Conservation (phyloP, 2,329 filamentous ascomycete species). For the Xylariaceae sp. region DNA sequence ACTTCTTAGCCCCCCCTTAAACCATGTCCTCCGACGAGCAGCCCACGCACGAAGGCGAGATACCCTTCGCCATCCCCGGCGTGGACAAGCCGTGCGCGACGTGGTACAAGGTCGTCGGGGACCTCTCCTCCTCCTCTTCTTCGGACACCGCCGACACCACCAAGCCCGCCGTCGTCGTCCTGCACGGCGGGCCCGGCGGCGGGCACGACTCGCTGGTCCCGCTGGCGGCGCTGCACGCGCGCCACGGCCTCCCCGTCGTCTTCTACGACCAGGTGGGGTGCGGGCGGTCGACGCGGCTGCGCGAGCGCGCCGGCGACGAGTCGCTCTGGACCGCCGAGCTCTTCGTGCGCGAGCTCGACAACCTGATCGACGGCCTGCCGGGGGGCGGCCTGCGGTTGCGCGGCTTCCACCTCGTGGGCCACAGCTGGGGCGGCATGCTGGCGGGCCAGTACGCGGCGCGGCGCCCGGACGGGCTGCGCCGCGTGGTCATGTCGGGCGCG, state of each 20-base stretch:
- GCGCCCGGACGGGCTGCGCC: constrained; percentile 11
- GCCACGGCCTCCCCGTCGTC: constrained; percentile 17
- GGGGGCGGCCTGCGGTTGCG: constrained; percentile 4
- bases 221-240: constrained; percentile 41
- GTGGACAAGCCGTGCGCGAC: constrained; percentile 3
- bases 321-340: constrained; percentile 18
- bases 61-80: background rate
- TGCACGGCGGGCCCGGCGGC: constrained; percentile 23
- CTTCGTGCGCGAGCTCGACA: constrained; percentile 17
- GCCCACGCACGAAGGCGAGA: background rate
- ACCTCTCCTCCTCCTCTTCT: constrained; percentile 20
- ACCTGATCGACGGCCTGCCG: constrained; percentile 11
- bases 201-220: constrained; percentile 57
- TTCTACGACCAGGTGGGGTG: constrained; percentile 47
- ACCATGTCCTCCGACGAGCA: no score
- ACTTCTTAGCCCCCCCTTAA: no score
- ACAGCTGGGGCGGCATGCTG: constrained; percentile 18
- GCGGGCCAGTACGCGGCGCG: constrained; percentile 9
- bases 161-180: constrained; percentile 23
- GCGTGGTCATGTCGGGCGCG: constrained; percentile 14
- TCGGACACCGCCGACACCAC: background rate
- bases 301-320: constrained; percentile 29
- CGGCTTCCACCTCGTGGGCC: constrained; percentile 13
- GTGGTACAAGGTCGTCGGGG: constrained; percentile 8
- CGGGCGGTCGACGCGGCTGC: constrained; percentile 38